Base-by-base conservation (phyloP, 1,284 basidiomycete genomes). In the Takashimella tepidaria region DNA sequence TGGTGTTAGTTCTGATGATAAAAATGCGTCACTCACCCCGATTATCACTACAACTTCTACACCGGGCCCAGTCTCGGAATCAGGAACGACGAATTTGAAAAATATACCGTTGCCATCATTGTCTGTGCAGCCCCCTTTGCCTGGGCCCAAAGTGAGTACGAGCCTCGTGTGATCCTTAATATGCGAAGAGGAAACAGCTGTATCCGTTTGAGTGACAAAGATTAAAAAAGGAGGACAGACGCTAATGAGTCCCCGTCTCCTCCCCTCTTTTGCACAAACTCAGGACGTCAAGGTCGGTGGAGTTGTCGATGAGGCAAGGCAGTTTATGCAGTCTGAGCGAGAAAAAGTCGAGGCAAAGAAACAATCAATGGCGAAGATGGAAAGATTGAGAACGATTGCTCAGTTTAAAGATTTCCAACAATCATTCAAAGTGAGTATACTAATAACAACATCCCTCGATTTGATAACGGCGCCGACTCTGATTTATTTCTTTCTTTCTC, bases 401-500 rank as follows among this genome's bases (percentile, higher is more conserved):
- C 93, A 98, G 49, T 79, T 98, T 48, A 83, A 92, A 70, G 88
- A 88, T 74, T 98, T 97, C 78, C 90, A 89, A 63, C 82, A 88
- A 71, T 87, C 77, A 60, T 98, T 98, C 84, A 96, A 95, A 83
- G 88, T 89, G 44, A 45, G 79, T 56, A n/a, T 23, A 23, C 2
- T 6, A 13, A 4, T 42, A 5, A 25, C 4, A 16, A 10, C 21
- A 45, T 43, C 21, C 22, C 13, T 21, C 22, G 3, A 24, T n/a
- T n/a, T n/a, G n/a, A n/a, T n/a, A n/a, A n/a, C n/a, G n/a, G n/a
- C n/a, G n/a, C n/a, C n/a, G n/a, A n/a, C n/a, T n/a, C n/a, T n/a
- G n/a, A n/a, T n/a, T n/a, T n/a, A n/a, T n/a, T n/a, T n/a, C n/a
- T n/a, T n/a, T n/a, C n/a, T n/a, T n/a, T n/a, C n/a, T n/a, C n/a